Evolutionary conservation across 495 filamentous ascomycete species (phyloP), one percentile per base, ranked within the genome.

Genomic region (Xylaria scruposa): DNA sequence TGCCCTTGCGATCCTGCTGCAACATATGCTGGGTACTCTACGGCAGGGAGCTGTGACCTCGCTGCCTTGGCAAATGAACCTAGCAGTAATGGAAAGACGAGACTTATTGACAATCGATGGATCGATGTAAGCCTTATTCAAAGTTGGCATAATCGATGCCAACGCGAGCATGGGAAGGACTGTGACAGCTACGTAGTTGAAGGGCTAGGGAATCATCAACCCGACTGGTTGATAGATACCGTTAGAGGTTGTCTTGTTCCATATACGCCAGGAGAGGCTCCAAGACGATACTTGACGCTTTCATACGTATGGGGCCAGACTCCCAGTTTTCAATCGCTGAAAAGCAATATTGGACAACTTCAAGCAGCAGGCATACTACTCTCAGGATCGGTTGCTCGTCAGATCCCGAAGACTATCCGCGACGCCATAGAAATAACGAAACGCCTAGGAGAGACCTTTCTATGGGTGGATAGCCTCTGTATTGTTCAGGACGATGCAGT

Each of bases 391-490:
- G 44, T 63, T 4, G 36, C 36, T 42, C 60, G 38, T 44, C 60
- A 44, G 59, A 5, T 63, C n/a, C 38, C 60, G 24, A 63, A 63
- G 36, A 44, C 38, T 33, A 63, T 63, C 21, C 60, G 36, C 3
- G 60, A 63, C 21, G 38, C 60, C 21, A 44, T 63, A 6, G 3
- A 44, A 44, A 8, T 63, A 4, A 44, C 38, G 21, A 44, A 8
- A 24, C 24, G 10, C 12, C 38, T 63, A 15, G 60, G 60, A n/a
- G 60, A 44, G 38, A 42, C n/a, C 7, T 42, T 63, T 15, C 21
- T 63, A 42, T 63, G 60, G 60, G 60, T 63, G 1, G 60, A 63
- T 29, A 44, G 36, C 12, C 38, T 63, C n/a, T 63, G 60, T 10
- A 63, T 63, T 6, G 38, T 63, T 15, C 60, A 63, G 9, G 60